phyloP scores from a whole-genome alignment of 2,329 filamentous ascomycete species.

The Polytolypa hystricis region DNA sequence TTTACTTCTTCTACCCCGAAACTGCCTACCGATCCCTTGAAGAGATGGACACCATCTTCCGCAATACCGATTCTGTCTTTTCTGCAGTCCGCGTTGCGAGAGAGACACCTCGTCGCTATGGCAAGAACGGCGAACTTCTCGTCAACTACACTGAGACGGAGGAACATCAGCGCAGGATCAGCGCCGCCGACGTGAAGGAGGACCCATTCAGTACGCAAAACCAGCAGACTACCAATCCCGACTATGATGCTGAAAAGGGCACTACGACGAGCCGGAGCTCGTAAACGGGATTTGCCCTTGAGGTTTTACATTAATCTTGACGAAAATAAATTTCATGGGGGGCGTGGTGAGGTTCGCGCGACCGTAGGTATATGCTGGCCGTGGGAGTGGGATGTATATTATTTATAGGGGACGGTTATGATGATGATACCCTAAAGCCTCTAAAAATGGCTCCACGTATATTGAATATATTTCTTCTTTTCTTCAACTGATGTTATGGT shows the following conservation, averaged over 20 bases:
- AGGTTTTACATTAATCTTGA: too few relatives aligned
- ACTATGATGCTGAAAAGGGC: constrained; percentile 10
- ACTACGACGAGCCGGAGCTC: constrained; percentile 2
- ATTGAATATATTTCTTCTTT: too few relatives aligned
- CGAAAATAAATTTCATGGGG: too few relatives aligned
- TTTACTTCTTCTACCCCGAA: constrained; percentile 53
- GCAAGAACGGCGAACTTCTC: constrained; percentile 47
- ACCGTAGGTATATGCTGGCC: too few relatives aligned
- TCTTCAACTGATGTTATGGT: too few relatives aligned
- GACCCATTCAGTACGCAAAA: not conserved
- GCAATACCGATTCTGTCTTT: constrained; percentile 41
- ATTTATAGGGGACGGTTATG: too few relatives aligned
- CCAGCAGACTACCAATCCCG: constrained; percentile 8
- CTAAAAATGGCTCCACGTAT: too few relatives aligned
- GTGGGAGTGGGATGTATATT: too few relatives aligned
- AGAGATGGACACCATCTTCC: constrained; percentile 60
- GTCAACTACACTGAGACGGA: constrained; percentile 40
- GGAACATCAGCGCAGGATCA: constrained; percentile 18
- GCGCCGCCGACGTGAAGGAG: not conserved
- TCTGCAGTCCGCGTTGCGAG: constrained; percentile 40
- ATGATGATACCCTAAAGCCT: too few relatives aligned
- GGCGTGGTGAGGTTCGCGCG: too few relatives aligned
- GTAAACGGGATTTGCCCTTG: too few relatives aligned
- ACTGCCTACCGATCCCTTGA: constrained; percentile 51
- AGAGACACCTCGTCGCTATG: constrained; percentile 45